These are phyloP conservation scores for Sphaerostilbella broomeana DNA, from an alignment of 2,329 filamentous ascomycete genomes.

Conservation along the genomic window DNA sequence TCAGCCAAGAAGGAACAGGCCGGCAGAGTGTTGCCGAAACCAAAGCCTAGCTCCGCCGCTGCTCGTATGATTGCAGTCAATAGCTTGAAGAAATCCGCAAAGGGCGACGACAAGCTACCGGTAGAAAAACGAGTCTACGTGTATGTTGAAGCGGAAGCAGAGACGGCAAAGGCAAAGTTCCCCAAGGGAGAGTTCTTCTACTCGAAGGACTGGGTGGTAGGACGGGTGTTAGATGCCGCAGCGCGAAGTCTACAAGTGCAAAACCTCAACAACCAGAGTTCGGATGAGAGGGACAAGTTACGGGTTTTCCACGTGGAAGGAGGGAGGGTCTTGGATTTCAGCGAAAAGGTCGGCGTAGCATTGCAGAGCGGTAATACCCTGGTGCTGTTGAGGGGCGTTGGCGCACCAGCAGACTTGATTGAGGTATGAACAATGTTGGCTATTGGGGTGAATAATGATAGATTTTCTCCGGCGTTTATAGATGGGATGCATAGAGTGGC, in stretches of 20 bases:
- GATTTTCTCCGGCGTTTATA: slow-evolving; percentile 1
- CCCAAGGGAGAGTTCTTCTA: slow-evolving; percentile 79
- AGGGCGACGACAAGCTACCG: slow-evolving; percentile 78
- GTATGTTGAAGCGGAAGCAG: slow-evolving; percentile 82
- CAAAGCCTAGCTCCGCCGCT: slow-evolving; percentile 56
- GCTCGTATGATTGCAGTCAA: slow-evolving; percentile 64
- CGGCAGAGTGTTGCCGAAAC: slow-evolving; percentile 52
- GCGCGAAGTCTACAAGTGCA: slow-evolving; percentile 71
- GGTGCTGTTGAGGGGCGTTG: slow-evolving; percentile 79
- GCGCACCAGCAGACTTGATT: slow-evolving; percentile 69
- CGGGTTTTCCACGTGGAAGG: slow-evolving; percentile 91
- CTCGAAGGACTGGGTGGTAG: slow-evolving; percentile 81
- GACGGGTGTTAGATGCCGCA: slow-evolving; percentile 70
- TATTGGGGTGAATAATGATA: not conserved
- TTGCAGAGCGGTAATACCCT: slow-evolving; percentile 82
- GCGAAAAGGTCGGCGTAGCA: slow-evolving; percentile 70
- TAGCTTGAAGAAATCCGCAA: slow-evolving; percentile 76
- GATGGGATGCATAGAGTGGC: not conserved
- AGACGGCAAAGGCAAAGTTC: slow-evolving; percentile 75
- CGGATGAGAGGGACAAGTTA: slow-evolving; percentile 70
- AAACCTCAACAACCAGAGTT: slow-evolving; percentile 75
- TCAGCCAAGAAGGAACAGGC: slow-evolving; percentile 62
- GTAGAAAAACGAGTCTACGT: slow-evolving; percentile 84
- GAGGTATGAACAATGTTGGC: slow-evolving; percentile 27
- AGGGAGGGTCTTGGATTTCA: slow-evolving; percentile 78